Base-by-base conservation (phyloP, 2,329 filamentous ascomycete species). In the Fusarium sambucinum region DNA sequence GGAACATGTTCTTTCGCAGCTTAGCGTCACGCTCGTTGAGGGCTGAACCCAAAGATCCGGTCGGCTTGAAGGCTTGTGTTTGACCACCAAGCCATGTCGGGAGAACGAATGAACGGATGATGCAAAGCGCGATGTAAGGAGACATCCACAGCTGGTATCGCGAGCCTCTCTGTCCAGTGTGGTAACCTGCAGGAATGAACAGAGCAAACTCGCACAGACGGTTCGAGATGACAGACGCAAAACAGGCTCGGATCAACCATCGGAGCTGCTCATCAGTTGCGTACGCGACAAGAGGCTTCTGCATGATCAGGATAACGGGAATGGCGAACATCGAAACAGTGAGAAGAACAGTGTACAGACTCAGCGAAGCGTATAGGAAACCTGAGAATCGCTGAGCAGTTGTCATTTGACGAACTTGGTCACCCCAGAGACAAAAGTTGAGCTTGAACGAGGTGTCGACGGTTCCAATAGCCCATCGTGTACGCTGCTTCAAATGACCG, bases 131-230 rank as follows among this genome's bases (percentile, higher is more conserved):
- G 62, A 88, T 86, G 75, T 88, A 89, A 0, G 87, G 86, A 9
- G 86, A 82, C 86, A 89, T 89, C 86, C 87, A 89, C 29, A 89
- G 79, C 75, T 87, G 84, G 65, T 85, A 85, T 6, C 85, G 80
- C 3, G 82, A 81, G 38, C 85, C 85, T 55, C 86, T 81, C 74
- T 87, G 86, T 6, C 85, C 86, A 13, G 85, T 86, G 73, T 87
- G 83, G 71, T 89, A 89, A 21, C 87, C 86, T 2, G 85, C 82
- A 0, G 87, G 86, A 14, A 87, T 81, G 73, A 84, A 89, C n/a
- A 87, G 80, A n/a, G 84, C 79, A 60, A 86, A 83, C 72, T 89
- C 86, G 74, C 82, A 85, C 1, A 88, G 54, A n/a, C 86, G 84
- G 73, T 85, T 87, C 54, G 78, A 74, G 2, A 87, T 77, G 33